Conservation (phyloP, 2,329 filamentous ascomycete species). For the Daldinia sp. region DNA sequence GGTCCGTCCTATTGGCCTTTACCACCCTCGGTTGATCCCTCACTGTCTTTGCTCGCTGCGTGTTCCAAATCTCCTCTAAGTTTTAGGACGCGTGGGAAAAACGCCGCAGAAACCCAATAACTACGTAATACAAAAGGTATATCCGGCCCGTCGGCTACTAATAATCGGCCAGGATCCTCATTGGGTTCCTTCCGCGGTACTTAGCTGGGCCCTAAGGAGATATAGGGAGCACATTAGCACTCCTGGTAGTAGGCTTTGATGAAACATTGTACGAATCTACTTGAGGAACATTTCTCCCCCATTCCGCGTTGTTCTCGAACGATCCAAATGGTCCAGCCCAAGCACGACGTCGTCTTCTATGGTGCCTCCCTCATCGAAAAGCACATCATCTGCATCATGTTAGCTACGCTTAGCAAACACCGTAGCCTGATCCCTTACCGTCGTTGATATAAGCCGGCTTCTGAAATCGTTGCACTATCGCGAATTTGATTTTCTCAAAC, state of each 20-base stretch:
- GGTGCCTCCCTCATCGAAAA: constrained; percentile 59
- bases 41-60: constrained; percentile 14
- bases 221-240: neutral
- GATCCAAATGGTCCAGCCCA: constrained; percentile 72
- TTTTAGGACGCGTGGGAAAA: constrained; percentile 17
- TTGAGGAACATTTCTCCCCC: constrained; percentile 70
- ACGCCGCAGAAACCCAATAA: constrained; percentile 28
- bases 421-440: constrained; percentile 64
- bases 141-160: constrained; percentile 12
- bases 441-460: constrained; percentile 86
- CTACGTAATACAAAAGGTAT: constrained; percentile 36
- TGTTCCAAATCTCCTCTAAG: constrained; percentile 10
- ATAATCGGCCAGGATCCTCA: constrained; percentile 5
- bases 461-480: constrained; percentile 73
- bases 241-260: constrained; percentile 5
- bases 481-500: constrained; percentile 98
- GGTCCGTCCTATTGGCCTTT: constrained; percentile 4
- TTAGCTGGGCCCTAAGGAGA: neutral
- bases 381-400: constrained; percentile 61
- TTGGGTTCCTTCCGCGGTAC: constrained; percentile 1
- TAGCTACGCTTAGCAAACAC: constrained; percentile 31
- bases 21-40: constrained; percentile 1
- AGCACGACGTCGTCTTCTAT: constrained; percentile 67
- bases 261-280: constrained; percentile 27
- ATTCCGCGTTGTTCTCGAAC: constrained; percentile 65